A percentile compares a stretch with the other conserved stretches of the same genome.
Evolutionary conservation across 805 yeast genomes (phyloP).

Genomic region (Clavispora fructus): DNA sequence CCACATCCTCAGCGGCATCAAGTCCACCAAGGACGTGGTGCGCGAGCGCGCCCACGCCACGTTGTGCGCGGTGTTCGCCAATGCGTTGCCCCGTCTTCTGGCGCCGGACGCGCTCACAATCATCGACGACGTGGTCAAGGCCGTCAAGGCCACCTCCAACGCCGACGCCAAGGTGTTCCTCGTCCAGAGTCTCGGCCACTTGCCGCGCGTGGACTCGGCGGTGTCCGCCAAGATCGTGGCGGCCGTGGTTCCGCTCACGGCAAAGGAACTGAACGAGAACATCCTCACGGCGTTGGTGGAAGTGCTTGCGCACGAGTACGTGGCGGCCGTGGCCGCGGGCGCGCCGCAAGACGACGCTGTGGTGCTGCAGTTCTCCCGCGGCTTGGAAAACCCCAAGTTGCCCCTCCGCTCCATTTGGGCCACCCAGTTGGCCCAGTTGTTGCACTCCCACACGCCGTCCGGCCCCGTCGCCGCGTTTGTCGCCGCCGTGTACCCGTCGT

Average conservation of each 20-base stretch:
- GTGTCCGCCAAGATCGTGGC: constrained; percentile 29
- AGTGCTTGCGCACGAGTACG: constrained; percentile 45
- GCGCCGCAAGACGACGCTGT: constrained; percentile 13
- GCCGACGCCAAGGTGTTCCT: constrained; percentile 61
- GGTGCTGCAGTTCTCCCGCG: constrained; percentile 41
- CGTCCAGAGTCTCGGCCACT: constrained; percentile 41
- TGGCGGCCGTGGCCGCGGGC: constrained; percentile 10
- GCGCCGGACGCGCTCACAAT: constrained; percentile 26
- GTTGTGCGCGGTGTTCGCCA: constrained; percentile 18
- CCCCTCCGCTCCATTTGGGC: constrained; percentile 68
- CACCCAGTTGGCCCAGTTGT: constrained; percentile 26
- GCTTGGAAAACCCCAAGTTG: constrained; percentile 61
- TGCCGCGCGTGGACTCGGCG: constrained; percentile 10
- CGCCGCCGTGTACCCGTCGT: constrained; percentile 16
- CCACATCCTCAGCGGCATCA: constrained; percentile 51
- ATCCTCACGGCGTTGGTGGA: constrained; percentile 47
- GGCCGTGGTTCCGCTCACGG: constrained; percentile 45
- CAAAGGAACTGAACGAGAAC: constrained; percentile 73
- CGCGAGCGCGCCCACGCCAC: constrained; percentile 44
- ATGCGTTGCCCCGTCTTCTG: constrained; percentile 11
- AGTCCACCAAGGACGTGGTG: constrained; percentile 66
- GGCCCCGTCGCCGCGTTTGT: constrained; percentile 1
- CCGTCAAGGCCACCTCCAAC: constrained; percentile 51
- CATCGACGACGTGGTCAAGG: constrained; percentile 50
- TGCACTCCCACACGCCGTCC: neutral